Base-by-base conservation (phyloP, 129 eudicot species). In the Escallonia herrerae region DNA sequence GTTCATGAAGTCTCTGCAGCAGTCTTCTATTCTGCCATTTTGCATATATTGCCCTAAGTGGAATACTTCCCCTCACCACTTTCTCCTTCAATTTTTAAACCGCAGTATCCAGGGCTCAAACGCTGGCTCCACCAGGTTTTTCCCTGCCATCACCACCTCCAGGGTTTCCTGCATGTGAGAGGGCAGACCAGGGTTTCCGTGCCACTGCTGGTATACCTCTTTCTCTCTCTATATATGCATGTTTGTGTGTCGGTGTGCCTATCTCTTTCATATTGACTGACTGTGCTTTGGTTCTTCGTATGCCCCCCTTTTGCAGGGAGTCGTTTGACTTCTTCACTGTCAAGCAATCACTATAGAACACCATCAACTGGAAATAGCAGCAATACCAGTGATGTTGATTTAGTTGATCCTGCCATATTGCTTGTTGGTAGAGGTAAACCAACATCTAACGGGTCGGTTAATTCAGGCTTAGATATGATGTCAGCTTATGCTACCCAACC, bases 81-180 rank as follows among this genome's bases (percentile, higher is more conserved):
- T 66, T 54, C 11, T 8, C 67, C 5, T 50, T 13, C 8, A 5
- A 37, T 46, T 66, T 75, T 67, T 8, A 42, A 64, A 53, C 51
- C 54, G 41, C 79, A 89, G 96, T 69, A 41, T 64, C 74, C 70
- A 76, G 85, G 77, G 63, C 78, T 62, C 85, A 79, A 60, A 72
- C 50, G 68, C 58, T 73, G 60, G 77, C 77, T 40, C 96, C 94
- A 54, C 89, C 86, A 56, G 94, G 96, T 48, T 85, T 83, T 69
- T 64, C 86, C 3, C 40, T 68, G 70, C 77, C 78, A 65, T 57
- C 74, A 44, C 82, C 51, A 66, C 67, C 64, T 58, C 95, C 86
- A 5, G 90, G 87, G 63, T 86, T 87, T 43, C 95, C 95, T 3
- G 86, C 86, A 75, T 62, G 77, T 43, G 43, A 77, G 63, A 76